phyloP scores from a whole-genome alignment of 768 basidiomycete species.

The Leccinum disarticulatum region DNA sequence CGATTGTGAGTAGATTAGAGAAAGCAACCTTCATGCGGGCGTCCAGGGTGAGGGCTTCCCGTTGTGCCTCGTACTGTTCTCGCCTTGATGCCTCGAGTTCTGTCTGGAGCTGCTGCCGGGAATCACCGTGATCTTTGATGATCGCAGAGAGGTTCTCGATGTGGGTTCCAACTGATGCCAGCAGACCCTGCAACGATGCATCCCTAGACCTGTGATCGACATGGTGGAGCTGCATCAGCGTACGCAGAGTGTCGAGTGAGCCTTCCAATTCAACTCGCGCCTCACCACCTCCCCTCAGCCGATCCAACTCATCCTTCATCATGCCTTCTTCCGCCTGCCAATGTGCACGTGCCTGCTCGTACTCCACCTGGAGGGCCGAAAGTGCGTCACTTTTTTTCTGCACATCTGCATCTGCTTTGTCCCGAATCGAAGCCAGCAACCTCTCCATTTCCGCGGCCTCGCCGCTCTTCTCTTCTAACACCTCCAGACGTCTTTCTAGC shows the following conservation, averaged over 20 bases:
- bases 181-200: slow-evolving; percentile 46
- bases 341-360: slow-evolving; percentile 45
- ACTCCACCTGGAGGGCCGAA: slow-evolving; percentile 36
- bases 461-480: slow-evolving; percentile 42
- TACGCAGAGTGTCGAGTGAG: slow-evolving; percentile 46
- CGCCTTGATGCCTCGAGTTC: slow-evolving; percentile 55
- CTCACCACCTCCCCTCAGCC: slow-evolving; percentile 37
- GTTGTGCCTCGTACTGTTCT: slow-evolving; percentile 51
- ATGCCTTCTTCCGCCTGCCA: slow-evolving; percentile 52
- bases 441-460: slow-evolving; percentile 43
- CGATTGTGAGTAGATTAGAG: neutral
- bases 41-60: slow-evolving; percentile 40
- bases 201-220: slow-evolving; percentile 54
- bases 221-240: slow-evolving; percentile 54
- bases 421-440: slow-evolving; percentile 36
- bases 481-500: slow-evolving; percentile 43
- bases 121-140: slow-evolving; percentile 41
- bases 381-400: slow-evolving; percentile 43
- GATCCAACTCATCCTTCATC: slow-evolving; percentile 54
- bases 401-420: slow-evolving; percentile 37
- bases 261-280: slow-evolving; percentile 52
- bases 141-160: slow-evolving; percentile 48
- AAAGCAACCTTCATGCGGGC: slow-evolving; percentile 38
- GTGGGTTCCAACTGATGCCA: slow-evolving; percentile 51
- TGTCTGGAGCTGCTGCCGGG: slow-evolving; percentile 48